Base-by-base conservation (phyloP, 352 stramenopile genomes). In the Pythium aquatile region DNA sequence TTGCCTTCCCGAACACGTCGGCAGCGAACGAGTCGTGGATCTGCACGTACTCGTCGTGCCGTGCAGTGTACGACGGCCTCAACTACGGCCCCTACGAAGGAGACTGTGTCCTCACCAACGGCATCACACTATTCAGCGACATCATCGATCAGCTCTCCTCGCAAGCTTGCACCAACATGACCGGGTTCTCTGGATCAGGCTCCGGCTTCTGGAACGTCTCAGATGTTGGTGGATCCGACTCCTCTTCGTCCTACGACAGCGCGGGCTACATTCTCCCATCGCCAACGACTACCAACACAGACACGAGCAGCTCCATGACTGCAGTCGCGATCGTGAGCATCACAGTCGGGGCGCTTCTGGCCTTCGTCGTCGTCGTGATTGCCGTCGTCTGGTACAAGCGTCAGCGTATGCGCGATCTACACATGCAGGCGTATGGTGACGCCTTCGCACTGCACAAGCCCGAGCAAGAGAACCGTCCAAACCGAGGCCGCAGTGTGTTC, bases 321-420 rank as follows among this genome's bases (percentile, higher is more conserved):
- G 37, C 37, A n/a, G 37, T 44, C 17, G 13, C 47, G 28, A 65
- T 65, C 48, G 58, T 65, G 33, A 47, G 42, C 29, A 53, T 52
- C 49, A 32, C 58, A 13, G 48, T 65, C 29, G 58, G 48, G n/a
- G 30, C 32, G 13, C 40, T 65, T 32, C 17, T 65, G 16, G 58
- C 46, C 8, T 54, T 54, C 46, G 28, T 58, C 24, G 49, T 35
- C 11, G 48, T 65, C 33, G 26, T 65, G 5, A 30, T 58, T 9
- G 58, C 58, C 1, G 58, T 65, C 33, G 58, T 53, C 5, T 65
- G 58, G 58, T 65, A 65, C 58, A 54, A 55, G 26, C 58, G 58
- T 37, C 42, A 56, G 40, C 54, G 58, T 16, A 42, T 56, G 26
- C 58, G 47, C 35, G 40, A 65, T 39, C 48, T 55, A 20, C 49